Conservation (phyloP, 495 filamentous ascomycete species). For the Daldinia grandis region DNA sequence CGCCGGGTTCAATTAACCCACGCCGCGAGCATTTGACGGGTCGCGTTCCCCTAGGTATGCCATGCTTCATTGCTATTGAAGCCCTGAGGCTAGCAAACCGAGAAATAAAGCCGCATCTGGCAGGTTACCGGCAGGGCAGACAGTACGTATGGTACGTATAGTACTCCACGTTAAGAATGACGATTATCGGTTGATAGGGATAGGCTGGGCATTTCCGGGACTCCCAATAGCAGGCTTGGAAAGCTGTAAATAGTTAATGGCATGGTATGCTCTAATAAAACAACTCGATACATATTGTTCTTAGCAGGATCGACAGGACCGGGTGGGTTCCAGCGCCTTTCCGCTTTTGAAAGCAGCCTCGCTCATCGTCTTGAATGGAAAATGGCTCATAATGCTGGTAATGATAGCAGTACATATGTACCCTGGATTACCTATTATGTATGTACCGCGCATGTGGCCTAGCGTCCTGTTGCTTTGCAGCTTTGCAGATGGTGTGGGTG, state of each 20-base stretch:
- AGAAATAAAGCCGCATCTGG: conserved; percentile 32
- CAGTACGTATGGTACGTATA: conserved; percentile 17
- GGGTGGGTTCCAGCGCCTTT: conserved; percentile 36
- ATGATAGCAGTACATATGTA: conserved; percentile 1
- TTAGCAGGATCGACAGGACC: conserved; percentile 38
- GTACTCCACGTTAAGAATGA: conserved; percentile 40
- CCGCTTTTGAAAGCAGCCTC: conserved; percentile 35
- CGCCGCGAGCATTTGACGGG: conserved; percentile 17
- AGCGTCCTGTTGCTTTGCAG: conserved; percentile 31
- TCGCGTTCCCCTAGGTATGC: conserved; percentile 12
- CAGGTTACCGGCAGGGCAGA: conserved; percentile 18
- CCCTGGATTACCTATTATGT: conserved; percentile 42
- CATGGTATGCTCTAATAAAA: conserved; percentile 39
- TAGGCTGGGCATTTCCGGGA: conserved; percentile 29
- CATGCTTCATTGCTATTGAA: not conserved
- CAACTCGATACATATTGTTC: conserved; percentile 18
- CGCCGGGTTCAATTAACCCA: conserved; percentile 22
- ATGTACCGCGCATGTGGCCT: conserved; percentile 32
- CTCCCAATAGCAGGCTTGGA: conserved; percentile 14
- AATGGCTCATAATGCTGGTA: conserved; percentile 43
- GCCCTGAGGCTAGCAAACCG: conserved; percentile 4
- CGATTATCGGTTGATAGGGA: conserved; percentile 40
- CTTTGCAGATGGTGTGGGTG: conserved; percentile 11
- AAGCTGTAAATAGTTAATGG: conserved; percentile 33
- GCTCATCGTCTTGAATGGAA: conserved; percentile 24